Base-by-base conservation (phyloP, 805 yeast genomes). In the Candida oleophila region DNA sequence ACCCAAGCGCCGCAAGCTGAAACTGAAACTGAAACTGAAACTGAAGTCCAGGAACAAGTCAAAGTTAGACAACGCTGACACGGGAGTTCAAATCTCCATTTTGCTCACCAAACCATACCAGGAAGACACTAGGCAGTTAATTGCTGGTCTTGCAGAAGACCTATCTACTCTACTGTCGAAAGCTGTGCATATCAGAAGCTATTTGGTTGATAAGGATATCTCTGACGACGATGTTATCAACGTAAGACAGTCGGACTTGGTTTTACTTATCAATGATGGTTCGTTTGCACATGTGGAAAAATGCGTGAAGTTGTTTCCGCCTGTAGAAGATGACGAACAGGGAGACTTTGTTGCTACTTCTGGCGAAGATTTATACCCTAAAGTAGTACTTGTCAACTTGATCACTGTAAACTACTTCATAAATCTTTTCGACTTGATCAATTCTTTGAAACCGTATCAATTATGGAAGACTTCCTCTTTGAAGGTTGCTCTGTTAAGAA, bases 211-310 rank as follows among this genome's bases (percentile, higher is more conserved):
- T 20, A 36, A 14, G 7, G 43, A 25, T 20, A 4, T n/a, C 25
- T 15, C 37, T 9, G 46, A 57, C n/a, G 42, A 50, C 4, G 41
- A 36, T n/a, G 9, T 36, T 18, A 7, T 11, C 9, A 19, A 56
- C 7, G 50, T 68, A 2, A 51, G 43, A 22, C 49, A 52, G 14
- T 60, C 70, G 1, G 60, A 68, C 44, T 50, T 68, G 39, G 45
- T 71, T 4, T 65, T 72, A 43, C 49, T 69, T 8, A 56, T 72
- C 12, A 72, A 72, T 47, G 74, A 72, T 46, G 77, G 77, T 7
- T 63, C 73, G 2, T 43, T 43, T 14, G 52, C 50, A 3, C 56
- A 70, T 41, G 55, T 63, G 3, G 66, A 66, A 32, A 59, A 53
- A 35, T 50, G 65, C 36, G 41, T 53, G 2, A 45, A 47, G 28